Percentiles rank a stretch among this genome's conserved stretches.
Evolutionary conservation across 805 yeast species (phyloP).

Genomic region (Kluyveromyces nonfermentans): DNA sequence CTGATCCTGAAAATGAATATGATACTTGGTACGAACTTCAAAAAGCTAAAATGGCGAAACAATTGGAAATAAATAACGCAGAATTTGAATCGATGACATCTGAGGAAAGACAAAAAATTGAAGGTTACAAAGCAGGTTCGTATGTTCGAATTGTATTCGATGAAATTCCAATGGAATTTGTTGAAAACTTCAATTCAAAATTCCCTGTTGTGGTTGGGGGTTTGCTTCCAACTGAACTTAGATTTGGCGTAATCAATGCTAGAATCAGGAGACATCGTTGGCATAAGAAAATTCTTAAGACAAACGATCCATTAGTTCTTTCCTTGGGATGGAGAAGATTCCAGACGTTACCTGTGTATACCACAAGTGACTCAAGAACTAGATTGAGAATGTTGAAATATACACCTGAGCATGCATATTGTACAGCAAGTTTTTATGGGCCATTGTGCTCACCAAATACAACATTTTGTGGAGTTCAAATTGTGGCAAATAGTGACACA

Average conservation of each 20-base stretch:
- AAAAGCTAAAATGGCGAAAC: constrained; percentile 94
- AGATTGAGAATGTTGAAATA: constrained; percentile 96
- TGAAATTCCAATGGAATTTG: constrained; percentile 77
- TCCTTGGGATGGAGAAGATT: constrained; percentile 98
- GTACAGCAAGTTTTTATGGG: constrained; percentile 93
- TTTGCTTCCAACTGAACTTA: constrained; percentile 75
- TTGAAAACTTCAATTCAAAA: constrained; percentile 75
- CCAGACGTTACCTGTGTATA: constrained; percentile 91
- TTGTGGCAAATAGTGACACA: constrained; percentile 73
- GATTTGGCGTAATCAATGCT: constrained; percentile 88
- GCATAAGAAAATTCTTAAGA: constrained; percentile 92
- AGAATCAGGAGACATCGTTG: constrained; percentile 97
- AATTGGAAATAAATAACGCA: constrained; percentile 83
- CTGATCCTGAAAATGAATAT: constrained; percentile 74
- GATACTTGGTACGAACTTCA: constrained; percentile 98
- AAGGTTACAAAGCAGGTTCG: constrained; percentile 89
- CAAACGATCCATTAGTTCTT: constrained; percentile 89
- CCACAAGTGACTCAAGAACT: constrained; percentile 95
- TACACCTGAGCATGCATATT: constrained; percentile 96
- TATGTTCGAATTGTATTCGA: constrained; percentile 86
- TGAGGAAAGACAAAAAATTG: constrained; percentile 69
- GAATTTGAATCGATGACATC: constrained; percentile 65
- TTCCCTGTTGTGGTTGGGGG: constrained; percentile 90
- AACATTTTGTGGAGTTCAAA: constrained; percentile 90
- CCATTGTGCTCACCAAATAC: constrained; percentile 97